Conservation (phyloP, 768 basidiomycete species). For the Rhodotorula babjevae region DNA sequence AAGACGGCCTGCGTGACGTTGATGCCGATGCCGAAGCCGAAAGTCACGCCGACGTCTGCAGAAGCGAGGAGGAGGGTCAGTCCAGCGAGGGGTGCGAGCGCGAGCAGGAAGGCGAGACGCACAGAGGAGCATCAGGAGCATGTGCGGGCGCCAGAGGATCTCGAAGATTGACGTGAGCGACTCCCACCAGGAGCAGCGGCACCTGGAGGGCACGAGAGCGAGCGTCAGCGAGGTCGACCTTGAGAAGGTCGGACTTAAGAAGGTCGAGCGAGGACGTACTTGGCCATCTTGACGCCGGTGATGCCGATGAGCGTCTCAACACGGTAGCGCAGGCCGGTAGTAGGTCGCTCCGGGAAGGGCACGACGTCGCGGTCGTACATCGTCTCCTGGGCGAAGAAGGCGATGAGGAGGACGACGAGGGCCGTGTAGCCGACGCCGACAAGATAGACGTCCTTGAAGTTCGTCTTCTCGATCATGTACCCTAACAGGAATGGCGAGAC, state of each 20-base stretch:
- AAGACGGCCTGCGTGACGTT: constrained; percentile 61
- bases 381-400: constrained; percentile 63
- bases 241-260: too few relatives aligned
- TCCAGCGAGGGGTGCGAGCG: not conserved
- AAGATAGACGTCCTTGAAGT: constrained; percentile 65
- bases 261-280: constrained; percentile 30
- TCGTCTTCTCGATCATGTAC: constrained; percentile 51
- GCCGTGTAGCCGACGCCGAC: constrained; percentile 60
- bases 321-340: constrained; percentile 54
- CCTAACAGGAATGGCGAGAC: constrained; percentile 59
- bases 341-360: constrained; percentile 52
- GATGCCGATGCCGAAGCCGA: constrained; percentile 55
- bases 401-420: constrained; percentile 58
- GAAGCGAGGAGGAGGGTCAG: not conserved
- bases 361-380: constrained; percentile 56
- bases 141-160: constrained; percentile 62
- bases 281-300: constrained; percentile 59
- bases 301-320: constrained; percentile 62
- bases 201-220: constrained; percentile 28
- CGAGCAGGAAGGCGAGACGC: too few relatives aligned
- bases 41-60: constrained; percentile 53
- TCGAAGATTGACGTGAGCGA: constrained; percentile 53
- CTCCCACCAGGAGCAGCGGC: constrained; percentile 55
- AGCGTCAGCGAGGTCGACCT: too few relatives aligned
- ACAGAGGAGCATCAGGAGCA: constrained; percentile 52